Evolutionary conservation across 345 rosid species (phyloP), one percentile per base, ranked within the genome.

Genomic region (Populus tremula): DNA sequence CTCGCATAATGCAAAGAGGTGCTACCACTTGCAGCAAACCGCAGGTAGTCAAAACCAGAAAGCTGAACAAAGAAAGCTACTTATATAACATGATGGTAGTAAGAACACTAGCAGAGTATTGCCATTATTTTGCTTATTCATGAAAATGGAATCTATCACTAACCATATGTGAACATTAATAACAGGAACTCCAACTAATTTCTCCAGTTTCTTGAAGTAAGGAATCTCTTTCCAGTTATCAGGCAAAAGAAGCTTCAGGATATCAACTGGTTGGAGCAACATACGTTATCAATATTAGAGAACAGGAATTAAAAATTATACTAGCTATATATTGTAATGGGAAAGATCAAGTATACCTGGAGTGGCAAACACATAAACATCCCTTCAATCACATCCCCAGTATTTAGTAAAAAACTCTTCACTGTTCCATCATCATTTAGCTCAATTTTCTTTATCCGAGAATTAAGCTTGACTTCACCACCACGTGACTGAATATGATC

Each of bases 101-200:
- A 50, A 50, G 59, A 17, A 18, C 17, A 71, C 17, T 16, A 8
- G 7, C 36, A 38, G 43, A 9, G 18, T 2, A 63, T n/a, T 49
- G 18, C 36, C 27, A 47, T 20, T 73, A 25, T 27, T 31, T 68
- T 21, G 63, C 33, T 29, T 29, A 54, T 38, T 49, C 47, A 72
- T 25, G 66, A 67, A 25, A 75, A 70, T 10, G 49, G 59, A 78
- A 23, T 21, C 71, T 76, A 76, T 85, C 77, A 92, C 98, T 87
- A 72, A 95, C 98, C 99, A 92, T 88, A 95, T 91, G 78, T 95
- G 99, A 80, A 95, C 86, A n/a, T 95, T 95, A 74, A 95, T 95
- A 66, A 93, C 98, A 9, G 99, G 98, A 66, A 95, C 98, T 76
- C 99, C 99, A 67, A 92, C 96, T 86, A 95, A 85, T 87, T 93